A percentile compares a stretch with the other conserved stretches of the same genome.
Evolutionary conservation across 352 stramenopile species (phyloP).

Genomic region (Poterioochromonas sp.): DNA sequence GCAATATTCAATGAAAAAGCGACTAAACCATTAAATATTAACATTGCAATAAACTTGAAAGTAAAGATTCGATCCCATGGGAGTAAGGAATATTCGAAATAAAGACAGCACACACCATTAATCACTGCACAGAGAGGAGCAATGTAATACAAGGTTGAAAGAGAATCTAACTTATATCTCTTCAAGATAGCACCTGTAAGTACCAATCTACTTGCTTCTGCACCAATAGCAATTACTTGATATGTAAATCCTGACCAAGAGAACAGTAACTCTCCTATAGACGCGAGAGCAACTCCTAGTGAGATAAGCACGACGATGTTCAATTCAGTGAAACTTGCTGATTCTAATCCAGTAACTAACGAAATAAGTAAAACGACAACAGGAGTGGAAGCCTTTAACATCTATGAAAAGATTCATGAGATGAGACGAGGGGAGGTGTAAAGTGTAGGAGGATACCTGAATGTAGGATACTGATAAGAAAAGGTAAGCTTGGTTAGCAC

Average conservation of each 20-base stretch:
- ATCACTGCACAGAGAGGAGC: not conserved
- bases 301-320: conserved; percentile 18
- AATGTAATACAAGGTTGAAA: conserved; percentile 28
- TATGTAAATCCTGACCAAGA: not conserved
- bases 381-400: too few relatives aligned
- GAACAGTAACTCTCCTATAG: not conserved
- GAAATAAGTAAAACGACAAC: too few relatives aligned
- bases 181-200: conserved; percentile 17
- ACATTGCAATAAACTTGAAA: not conserved
- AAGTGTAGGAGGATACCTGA: too few relatives aligned
- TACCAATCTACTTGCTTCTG: not conserved
- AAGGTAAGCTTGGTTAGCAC: too few relatives aligned
- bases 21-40: conserved; percentile 4
- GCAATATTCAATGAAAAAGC: conserved; percentile 26
- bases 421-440: too few relatives aligned
- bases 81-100: not conserved
- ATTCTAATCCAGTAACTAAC: not conserved
- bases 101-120: not conserved
- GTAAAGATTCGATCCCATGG: not conserved
- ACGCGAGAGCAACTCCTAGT: conserved; percentile 1
- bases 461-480: too few relatives aligned
- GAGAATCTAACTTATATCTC: conserved; percentile 11
- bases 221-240: not conserved
- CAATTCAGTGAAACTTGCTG: not conserved
- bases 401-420: too few relatives aligned